These are phyloP conservation scores for Echria macrotheca DNA, from an alignment of 495 filamentous ascomycete species.

Conservation along the genomic window DNA sequence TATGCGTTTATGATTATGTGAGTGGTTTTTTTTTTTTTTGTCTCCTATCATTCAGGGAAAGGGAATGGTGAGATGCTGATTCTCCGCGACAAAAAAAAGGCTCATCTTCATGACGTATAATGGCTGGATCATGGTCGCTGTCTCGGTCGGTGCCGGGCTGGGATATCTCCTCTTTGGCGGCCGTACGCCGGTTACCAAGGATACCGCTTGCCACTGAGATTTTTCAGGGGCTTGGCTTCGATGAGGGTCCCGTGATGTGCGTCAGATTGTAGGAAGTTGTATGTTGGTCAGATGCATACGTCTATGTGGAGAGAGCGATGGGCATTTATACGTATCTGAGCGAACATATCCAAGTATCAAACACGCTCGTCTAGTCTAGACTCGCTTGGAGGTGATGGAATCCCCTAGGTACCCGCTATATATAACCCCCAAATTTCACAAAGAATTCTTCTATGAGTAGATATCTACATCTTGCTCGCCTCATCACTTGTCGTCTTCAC, in stretches of 20 bases:
- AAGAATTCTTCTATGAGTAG: too few species aligned
- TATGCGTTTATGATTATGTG: conserved; percentile 99
- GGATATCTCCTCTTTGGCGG: conserved; percentile 81
- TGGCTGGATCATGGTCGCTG: conserved; percentile 90
- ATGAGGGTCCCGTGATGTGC: too few species aligned
- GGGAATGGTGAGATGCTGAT: neutral
- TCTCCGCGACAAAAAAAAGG: conserved; percentile 46
- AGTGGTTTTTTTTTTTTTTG: conserved; percentile 36
- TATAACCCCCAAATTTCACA: too few species aligned
- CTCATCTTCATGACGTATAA: conserved; percentile 99
- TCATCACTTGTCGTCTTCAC: conserved; percentile 44
- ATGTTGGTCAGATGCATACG: too few species aligned
- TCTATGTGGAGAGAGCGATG: too few species aligned
- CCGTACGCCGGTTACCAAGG: conserved; percentile 64
- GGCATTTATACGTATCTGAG: too few species aligned
- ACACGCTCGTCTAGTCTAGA: too few species aligned
- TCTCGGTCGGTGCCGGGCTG: conserved; percentile 81
- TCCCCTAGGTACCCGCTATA: too few species aligned
- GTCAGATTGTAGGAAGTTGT: too few species aligned
- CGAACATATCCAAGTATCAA: too few species aligned
- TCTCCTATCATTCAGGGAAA: neutral
- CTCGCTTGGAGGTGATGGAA: too few species aligned
- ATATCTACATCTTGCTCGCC: conserved; percentile 45
- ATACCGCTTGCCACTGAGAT: conserved; percentile 78
- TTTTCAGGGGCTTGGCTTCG: too few species aligned